Conservation (phyloP, 768 basidiomycete genomes). For the Fistulinella prunicolor region DNA sequence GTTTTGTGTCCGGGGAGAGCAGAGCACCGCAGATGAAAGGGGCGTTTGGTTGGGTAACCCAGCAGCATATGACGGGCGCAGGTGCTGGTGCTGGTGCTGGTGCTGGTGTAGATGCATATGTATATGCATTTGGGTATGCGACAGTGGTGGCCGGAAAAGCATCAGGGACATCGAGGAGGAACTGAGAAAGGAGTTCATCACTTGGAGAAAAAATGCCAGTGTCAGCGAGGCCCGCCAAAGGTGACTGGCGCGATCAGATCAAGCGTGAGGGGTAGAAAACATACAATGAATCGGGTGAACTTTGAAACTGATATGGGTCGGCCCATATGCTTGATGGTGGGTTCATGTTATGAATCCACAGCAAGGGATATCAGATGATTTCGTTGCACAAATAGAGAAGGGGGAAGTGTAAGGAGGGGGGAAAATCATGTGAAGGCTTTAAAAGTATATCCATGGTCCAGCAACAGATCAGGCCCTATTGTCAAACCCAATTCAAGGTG, state of each 20-base stretch:
- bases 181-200: constrained; percentile 14
- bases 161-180: constrained; percentile 2
- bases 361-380: too few species aligned
- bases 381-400: too few species aligned
- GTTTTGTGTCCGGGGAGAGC: constrained; percentile 9
- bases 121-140: not conserved
- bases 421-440: too few species aligned
- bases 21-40: constrained; percentile 6
- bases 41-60: constrained; percentile 3
- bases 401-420: too few species aligned
- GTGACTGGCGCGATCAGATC: not conserved
- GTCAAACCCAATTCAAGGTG: too few species aligned
- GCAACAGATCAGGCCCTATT: too few species aligned
- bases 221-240: not conserved
- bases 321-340: too few species aligned
- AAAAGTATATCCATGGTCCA: too few species aligned
- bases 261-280: not conserved
- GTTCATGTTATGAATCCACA: too few species aligned
- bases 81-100: not conserved
- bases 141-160: not conserved
- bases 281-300: constrained; percentile 10
- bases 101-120: not conserved
- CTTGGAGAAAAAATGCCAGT: not conserved
- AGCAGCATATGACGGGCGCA: constrained; percentile 3
- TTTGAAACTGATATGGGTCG: too few species aligned